Conservation (phyloP, 192 early-diverging fungal species). For the Fimicolochytrium jonesii region DNA sequence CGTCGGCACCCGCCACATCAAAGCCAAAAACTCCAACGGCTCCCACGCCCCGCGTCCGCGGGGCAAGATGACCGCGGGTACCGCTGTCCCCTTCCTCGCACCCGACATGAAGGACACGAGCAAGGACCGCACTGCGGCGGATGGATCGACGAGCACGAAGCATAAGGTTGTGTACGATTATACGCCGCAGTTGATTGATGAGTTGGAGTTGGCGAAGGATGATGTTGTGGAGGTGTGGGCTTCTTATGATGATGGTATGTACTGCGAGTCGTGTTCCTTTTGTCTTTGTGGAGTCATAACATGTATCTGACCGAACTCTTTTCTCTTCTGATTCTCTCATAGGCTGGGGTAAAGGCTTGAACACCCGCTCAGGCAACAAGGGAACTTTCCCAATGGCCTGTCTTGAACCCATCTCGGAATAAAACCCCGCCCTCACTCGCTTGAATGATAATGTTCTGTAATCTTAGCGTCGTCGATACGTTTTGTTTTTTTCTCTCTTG, state of each 20-base stretch:
- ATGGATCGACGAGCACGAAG: not conserved
- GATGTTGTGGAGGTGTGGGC: slow-evolving; percentile 30
- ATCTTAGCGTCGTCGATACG: no score
- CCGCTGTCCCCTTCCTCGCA: slow-evolving; percentile 2
- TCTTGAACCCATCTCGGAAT: slow-evolving; percentile 17
- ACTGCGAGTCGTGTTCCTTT: not conserved
- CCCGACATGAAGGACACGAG: slow-evolving; percentile 5
- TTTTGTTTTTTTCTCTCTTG: no score
- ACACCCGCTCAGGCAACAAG: slow-evolving; percentile 22
- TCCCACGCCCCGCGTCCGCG: not conserved
- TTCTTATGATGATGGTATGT: slow-evolving; percentile 25
- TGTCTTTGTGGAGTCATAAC: not conserved
- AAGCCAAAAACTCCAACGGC: not conserved
- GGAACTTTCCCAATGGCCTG: slow-evolving; percentile 34
- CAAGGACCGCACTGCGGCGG: not conserved
- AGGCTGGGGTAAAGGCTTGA: slow-evolving; percentile 31
- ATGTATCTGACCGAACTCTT: no score
- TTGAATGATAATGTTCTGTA: no score
- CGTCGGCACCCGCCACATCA: slow-evolving; percentile 1
- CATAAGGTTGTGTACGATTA: slow-evolving; percentile 28
- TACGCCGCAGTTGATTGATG: slow-evolving; percentile 23
- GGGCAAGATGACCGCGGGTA: not conserved
- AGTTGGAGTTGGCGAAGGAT: slow-evolving; percentile 31
- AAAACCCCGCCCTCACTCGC: not conserved
- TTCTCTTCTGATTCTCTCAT: not conserved